Evolutionary conservation across 371 early-diverging fungal species (phyloP).

Genomic region (Entomophthora muscae): DNA sequence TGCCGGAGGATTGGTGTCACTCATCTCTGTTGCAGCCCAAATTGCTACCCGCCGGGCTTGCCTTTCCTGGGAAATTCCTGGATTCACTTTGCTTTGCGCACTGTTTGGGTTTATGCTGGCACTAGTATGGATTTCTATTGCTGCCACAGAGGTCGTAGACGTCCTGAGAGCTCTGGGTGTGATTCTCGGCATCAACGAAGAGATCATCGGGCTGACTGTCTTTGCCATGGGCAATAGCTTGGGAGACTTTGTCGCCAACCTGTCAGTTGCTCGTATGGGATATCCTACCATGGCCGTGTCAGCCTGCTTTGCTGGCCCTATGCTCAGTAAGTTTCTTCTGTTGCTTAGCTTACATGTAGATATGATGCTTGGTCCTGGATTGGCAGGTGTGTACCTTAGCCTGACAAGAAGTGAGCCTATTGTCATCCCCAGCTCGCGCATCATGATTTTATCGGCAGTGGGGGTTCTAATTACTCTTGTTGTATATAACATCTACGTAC

Average conservation of each 20-base stretch:
- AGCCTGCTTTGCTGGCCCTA: constrained; percentile 71
- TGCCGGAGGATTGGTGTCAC: not conserved
- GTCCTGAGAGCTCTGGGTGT: constrained; percentile 57
- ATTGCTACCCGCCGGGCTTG: not conserved
- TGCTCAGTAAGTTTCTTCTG: constrained; percentile 37
- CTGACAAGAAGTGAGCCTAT: not conserved
- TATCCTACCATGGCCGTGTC: constrained; percentile 70
- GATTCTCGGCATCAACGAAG: constrained; percentile 53
- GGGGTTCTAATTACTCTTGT: not conserved
- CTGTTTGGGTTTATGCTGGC: constrained; percentile 51
- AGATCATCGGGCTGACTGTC: constrained; percentile 61
- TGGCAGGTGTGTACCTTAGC: not conserved
- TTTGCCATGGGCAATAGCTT: constrained; percentile 75
- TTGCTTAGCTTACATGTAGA: not conserved
- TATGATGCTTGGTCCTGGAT: constrained; percentile 5
- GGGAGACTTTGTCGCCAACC: constrained; percentile 68
- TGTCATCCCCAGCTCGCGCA: not conserved
- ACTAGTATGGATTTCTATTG: constrained; percentile 57
- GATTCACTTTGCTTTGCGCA: constrained; percentile 16
- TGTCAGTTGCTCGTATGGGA: constrained; percentile 65
- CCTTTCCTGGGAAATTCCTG: not conserved
- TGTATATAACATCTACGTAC: constrained; percentile 5
- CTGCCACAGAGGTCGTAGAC: constrained; percentile 72
- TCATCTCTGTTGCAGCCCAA: not conserved
- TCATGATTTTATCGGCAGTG: not conserved